These are phyloP conservation scores for Aphanomyces invadans DNA, from an alignment of 352 stramenopile species.

Conservation along the genomic window DNA sequence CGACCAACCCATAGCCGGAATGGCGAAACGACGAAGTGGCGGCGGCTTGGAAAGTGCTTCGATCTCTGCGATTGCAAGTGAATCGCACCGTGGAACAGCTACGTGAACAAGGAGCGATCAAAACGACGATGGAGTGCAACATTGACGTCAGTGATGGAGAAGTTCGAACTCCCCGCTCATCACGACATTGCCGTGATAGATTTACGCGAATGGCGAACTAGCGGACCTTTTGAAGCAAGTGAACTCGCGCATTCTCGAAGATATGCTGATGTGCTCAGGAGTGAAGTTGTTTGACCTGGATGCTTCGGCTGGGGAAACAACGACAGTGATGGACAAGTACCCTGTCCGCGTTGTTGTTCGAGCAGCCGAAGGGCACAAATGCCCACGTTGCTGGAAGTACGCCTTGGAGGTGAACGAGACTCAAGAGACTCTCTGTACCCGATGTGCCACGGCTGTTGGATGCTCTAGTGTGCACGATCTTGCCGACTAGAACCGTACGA, in stretches of 20 bases:
- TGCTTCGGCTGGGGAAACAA: conserved; percentile 32
- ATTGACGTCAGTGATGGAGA: too few species aligned
- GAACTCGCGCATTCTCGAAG: conserved; percentile 34
- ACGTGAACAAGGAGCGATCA: conserved; percentile 42
- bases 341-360: conserved; percentile 49
- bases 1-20: conserved; percentile 36
- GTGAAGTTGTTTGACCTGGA: conserved; percentile 37
- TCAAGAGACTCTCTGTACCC: conserved; percentile 6
- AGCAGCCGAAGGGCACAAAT: conserved; percentile 70
- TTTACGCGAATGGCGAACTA: conserved; percentile 42
- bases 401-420: conserved; percentile 20
- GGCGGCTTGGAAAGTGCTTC: conserved; percentile 83
- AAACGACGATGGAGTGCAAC: conserved; percentile 71
- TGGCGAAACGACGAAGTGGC: conserved; percentile 48
- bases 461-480: neutral
- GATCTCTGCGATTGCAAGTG: conserved; percentile 75
- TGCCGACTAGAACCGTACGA: neutral
- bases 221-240: conserved; percentile 14
- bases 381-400: conserved; percentile 85
- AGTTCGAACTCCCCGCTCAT: too few species aligned
- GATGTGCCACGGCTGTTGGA: conserved; percentile 7
- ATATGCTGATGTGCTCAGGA: conserved; percentile 66
- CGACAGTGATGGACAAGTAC: conserved; percentile 35
- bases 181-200: conserved; percentile 50
- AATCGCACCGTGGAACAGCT: conserved; percentile 73